Percentiles rank a stretch among this genome's conserved stretches.
These are phyloP conservation scores for Cicer cuneatum DNA, from an alignment of 306 rosid species.

Conservation along the genomic window DNA sequence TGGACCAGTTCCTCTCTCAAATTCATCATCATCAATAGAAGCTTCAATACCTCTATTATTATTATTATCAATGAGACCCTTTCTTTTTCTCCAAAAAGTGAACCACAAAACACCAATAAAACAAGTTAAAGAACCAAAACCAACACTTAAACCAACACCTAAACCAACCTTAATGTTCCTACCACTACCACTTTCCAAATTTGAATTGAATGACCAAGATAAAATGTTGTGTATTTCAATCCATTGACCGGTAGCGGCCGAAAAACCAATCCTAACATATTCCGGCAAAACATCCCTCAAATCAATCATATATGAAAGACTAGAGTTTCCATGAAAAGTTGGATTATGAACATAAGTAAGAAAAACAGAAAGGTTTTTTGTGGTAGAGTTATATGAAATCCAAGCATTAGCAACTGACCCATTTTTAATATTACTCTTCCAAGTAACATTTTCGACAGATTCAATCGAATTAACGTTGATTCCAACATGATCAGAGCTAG, in stretches of 20 bases:
- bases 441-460: conserved; percentile 49
- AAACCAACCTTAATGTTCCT: conserved; percentile 35
- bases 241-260: conserved; percentile 71
- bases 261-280: conserved; percentile 67
- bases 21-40: conserved; percentile 62
- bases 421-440: conserved; percentile 60
- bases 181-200: conserved; percentile 42
- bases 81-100: conserved; percentile 51
- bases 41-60: conserved; percentile 43
- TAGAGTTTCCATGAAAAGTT: conserved; percentile 45
- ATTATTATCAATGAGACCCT: neutral
- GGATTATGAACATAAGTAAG: conserved; percentile 62
- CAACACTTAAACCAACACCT: conserved; percentile 47
- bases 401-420: conserved; percentile 64
- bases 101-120: conserved; percentile 55
- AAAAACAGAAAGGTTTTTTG: conserved; percentile 63
- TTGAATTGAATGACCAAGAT: conserved; percentile 80
- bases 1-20: conserved; percentile 70
- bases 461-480: conserved; percentile 67
- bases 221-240: conserved; percentile 61
- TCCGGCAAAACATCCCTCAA: conserved; percentile 66
- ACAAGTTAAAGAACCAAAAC: conserved; percentile 48
- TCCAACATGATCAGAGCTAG: conserved; percentile 65
- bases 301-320: conserved; percentile 57
- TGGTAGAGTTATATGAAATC: conserved; percentile 66